Evolutionary conservation across 371 early-diverging fungal genomes (phyloP).

Genomic region (Mortierella sp.): DNA sequence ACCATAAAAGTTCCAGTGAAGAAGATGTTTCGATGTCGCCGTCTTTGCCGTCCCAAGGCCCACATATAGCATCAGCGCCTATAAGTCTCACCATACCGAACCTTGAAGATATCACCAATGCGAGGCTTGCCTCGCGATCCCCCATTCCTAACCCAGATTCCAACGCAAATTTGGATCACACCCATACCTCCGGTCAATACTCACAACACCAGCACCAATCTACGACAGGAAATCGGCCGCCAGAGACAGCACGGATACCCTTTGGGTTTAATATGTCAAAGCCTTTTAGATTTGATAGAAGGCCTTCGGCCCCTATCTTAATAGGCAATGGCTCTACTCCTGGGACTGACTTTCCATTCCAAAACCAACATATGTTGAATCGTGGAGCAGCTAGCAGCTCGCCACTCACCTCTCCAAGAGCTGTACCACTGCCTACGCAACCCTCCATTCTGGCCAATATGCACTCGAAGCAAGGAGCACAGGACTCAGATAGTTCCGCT

Average conservation of each 20-base stretch:
- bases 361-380: slow-evolving; percentile 20
- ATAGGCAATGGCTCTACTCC: slow-evolving; percentile 32
- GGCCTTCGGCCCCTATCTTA: slow-evolving; percentile 54
- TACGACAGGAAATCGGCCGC: slow-evolving; percentile 4
- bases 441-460: slow-evolving; percentile 38
- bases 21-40: slow-evolving; percentile 37
- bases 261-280: slow-evolving; percentile 53
- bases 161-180: slow-evolving; percentile 11
- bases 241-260: slow-evolving; percentile 32
- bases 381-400: slow-evolving; percentile 27
- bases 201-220: slow-evolving; percentile 20
- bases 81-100: slow-evolving; percentile 50
- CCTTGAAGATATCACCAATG: slow-evolving; percentile 47
- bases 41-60: slow-evolving; percentile 16
- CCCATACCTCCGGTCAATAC: slow-evolving; percentile 8
- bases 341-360: slow-evolving; percentile 32
- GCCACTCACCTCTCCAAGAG: slow-evolving; percentile 45
- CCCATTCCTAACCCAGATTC: slow-evolving; percentile 31
- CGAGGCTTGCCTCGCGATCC: slow-evolving; percentile 47
- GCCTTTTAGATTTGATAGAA: slow-evolving; percentile 35
- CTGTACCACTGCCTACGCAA: slow-evolving; percentile 28
- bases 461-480: slow-evolving; percentile 31
- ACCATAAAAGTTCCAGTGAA: slow-evolving; percentile 46
- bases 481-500: slow-evolving; percentile 26
- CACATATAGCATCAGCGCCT: slow-evolving; percentile 27